These are phyloP conservation scores for Nakazawaea ambrosiae DNA, from an alignment of 805 yeast genomes.

Conservation along the genomic window DNA sequence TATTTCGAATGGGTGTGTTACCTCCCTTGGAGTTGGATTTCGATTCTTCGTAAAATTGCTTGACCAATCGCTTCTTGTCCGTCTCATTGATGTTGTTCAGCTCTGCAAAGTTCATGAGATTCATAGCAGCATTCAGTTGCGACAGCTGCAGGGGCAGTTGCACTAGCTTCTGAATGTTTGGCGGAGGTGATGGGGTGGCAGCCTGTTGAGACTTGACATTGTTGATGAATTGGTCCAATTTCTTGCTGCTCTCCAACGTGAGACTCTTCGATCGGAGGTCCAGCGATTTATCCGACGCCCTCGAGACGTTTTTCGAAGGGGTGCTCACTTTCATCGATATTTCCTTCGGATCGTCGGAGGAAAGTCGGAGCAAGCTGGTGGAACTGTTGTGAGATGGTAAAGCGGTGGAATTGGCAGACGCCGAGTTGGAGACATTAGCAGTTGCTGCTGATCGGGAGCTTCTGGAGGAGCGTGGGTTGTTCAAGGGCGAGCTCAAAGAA, in stretches of 20 bases:
- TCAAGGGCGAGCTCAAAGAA: too few relatives aligned
- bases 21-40: constrained; percentile 1
- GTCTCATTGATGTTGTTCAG: background rate
- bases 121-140: background rate
- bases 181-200: background rate
- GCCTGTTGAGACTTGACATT: background rate
- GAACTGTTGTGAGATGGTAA: too few relatives aligned
- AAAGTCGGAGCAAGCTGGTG: too few relatives aligned
- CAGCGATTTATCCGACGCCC: background rate
- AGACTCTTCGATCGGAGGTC: constrained; percentile 5
- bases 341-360: too few relatives aligned
- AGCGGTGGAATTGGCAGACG: too few relatives aligned
- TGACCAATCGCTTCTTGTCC: constrained; percentile 11
- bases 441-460: too few relatives aligned
- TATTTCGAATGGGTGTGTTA: constrained; percentile 1
- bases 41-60: constrained; percentile 12
- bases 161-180: background rate
- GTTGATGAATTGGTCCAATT: constrained; percentile 8
- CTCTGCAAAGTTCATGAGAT: background rate
- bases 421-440: too few relatives aligned
- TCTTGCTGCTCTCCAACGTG: constrained; percentile 4
- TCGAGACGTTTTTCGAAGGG: background rate
- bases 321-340: too few relatives aligned
- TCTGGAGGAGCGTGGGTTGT: too few relatives aligned
- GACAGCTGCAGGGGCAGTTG: background rate